Conservation (phyloP, 2,329 filamentous ascomycete species). For the Colletotrichum lindemuthianum region DNA sequence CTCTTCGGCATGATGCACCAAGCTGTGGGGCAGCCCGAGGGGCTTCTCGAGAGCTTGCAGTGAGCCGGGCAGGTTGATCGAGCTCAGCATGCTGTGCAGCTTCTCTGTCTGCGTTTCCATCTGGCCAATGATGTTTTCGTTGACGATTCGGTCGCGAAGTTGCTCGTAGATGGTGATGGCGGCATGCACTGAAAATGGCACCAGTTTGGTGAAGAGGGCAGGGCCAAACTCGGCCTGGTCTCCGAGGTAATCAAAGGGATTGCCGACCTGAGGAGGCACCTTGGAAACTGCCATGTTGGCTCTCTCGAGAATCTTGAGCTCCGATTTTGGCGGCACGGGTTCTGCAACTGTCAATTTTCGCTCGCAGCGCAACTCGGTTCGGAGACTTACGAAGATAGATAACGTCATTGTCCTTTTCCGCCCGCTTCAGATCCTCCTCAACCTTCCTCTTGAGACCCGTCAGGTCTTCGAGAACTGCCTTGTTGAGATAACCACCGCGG, state of each 20-base stretch:
- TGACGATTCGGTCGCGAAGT: slow-evolving; percentile 87
- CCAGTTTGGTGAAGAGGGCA: slow-evolving; percentile 88
- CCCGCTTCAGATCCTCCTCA: slow-evolving; percentile 87
- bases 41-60: slow-evolving; percentile 96
- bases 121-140: slow-evolving; percentile 85
- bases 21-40: slow-evolving; percentile 83
- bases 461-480: slow-evolving; percentile 82
- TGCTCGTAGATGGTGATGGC: slow-evolving; percentile 97
- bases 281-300: slow-evolving; percentile 88
- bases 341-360: slow-evolving; percentile 55
- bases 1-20: slow-evolving; percentile 93
- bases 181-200: slow-evolving; percentile 94
- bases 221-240: slow-evolving; percentile 83
- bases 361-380: not conserved
- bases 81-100: slow-evolving; percentile 81
- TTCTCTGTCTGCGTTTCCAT: slow-evolving; percentile 83
- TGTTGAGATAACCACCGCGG: slow-evolving; percentile 78
- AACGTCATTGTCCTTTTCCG: slow-evolving; percentile 95
- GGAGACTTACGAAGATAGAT: slow-evolving; percentile 80
- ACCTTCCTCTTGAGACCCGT: slow-evolving; percentile 84
- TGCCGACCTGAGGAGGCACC: slow-evolving; percentile 82
- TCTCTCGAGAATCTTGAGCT: slow-evolving; percentile 85
- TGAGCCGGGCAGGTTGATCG: slow-evolving; percentile 88
- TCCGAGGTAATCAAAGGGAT: slow-evolving; percentile 82
- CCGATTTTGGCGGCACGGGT: slow-evolving; percentile 86